These are phyloP conservation scores for Pisolithus sp. DNA, from an alignment of 768 basidiomycete genomes.

Conservation along the genomic window DNA sequence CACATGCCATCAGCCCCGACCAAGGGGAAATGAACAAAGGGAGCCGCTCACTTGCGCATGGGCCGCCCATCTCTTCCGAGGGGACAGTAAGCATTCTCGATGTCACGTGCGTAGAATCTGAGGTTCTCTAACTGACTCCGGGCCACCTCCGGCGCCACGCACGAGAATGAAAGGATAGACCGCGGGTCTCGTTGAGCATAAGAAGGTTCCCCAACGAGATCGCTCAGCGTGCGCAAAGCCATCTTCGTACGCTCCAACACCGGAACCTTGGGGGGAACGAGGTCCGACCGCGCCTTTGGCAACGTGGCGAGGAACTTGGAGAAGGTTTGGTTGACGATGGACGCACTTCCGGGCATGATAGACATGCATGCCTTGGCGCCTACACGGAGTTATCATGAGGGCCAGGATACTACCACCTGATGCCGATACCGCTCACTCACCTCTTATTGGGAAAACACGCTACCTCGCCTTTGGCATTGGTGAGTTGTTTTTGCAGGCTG, in stretches of 20 bases:
- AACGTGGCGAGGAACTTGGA: conserved; percentile 54
- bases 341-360: conserved; percentile 48
- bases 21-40: not conserved
- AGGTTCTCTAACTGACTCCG: conserved; percentile 47
- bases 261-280: conserved; percentile 30
- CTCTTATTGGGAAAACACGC: conserved; percentile 58
- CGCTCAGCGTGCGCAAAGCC: conserved; percentile 49
- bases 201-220: conserved; percentile 39
- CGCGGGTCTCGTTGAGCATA: conserved; percentile 46
- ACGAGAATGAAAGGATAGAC: conserved; percentile 66
- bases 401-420: not conserved
- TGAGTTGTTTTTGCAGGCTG: conserved; percentile 41
- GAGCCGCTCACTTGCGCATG: conserved; percentile 47
- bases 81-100: conserved; percentile 47
- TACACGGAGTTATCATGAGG: conserved; percentile 17
- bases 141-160: conserved; percentile 45
- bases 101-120: conserved; percentile 38
- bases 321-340: conserved; percentile 59
- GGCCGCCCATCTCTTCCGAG: conserved; percentile 53
- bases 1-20: not conserved
- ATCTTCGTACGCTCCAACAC: conserved; percentile 44
- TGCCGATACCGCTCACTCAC: conserved; percentile 27
- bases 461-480: conserved; percentile 40
- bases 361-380: conserved; percentile 52
- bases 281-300: conserved; percentile 44